Conservation (phyloP, 805 yeast species). For the Candida maris region DNA sequence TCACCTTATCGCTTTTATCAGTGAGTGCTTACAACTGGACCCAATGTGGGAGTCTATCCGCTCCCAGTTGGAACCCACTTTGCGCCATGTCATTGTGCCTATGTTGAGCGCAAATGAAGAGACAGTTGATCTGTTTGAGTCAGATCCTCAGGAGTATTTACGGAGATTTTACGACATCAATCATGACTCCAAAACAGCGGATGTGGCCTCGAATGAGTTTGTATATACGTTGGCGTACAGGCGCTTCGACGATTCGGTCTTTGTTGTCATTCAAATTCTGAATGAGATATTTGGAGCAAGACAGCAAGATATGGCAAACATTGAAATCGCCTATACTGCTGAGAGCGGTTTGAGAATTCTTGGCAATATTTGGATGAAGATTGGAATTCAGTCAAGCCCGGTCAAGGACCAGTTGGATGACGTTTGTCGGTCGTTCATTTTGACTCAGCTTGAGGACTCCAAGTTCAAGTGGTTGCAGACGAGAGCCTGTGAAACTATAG, state of each 20-base stretch:
- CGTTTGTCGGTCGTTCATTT: conserved; percentile 54
- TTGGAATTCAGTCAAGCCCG: conserved; percentile 50
- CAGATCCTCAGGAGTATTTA: conserved; percentile 86
- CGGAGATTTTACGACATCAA: conserved; percentile 62
- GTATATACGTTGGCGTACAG: conserved; percentile 15
- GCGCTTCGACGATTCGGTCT: conserved; percentile 40
- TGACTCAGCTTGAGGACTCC: conserved; percentile 55
- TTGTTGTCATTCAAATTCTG: conserved; percentile 51
- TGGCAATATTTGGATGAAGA: conserved; percentile 58
- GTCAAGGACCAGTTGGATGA: conserved; percentile 58
- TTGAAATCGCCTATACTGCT: conserved; percentile 49
- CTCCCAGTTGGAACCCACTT: conserved; percentile 59
- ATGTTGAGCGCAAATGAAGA: conserved; percentile 66
- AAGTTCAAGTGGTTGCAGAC: conserved; percentile 67
- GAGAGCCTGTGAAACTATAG: conserved; percentile 59
- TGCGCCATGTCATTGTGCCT: conserved; percentile 74
- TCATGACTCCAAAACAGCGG: conserved; percentile 45
- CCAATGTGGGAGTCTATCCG: conserved; percentile 61
- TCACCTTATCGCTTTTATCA: conserved; percentile 59
- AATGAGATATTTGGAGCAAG: conserved; percentile 40
- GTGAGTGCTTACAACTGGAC: conserved; percentile 51
- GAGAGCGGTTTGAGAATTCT: conserved; percentile 78
- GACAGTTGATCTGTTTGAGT: conserved; percentile 70
- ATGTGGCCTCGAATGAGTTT: conserved; percentile 48
- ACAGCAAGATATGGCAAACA: conserved; percentile 28